Evolutionary conservation across 352 stramenopile genomes (phyloP), one percentile per base, ranked within the genome.

Genomic region (Phytophthora brassicae): DNA sequence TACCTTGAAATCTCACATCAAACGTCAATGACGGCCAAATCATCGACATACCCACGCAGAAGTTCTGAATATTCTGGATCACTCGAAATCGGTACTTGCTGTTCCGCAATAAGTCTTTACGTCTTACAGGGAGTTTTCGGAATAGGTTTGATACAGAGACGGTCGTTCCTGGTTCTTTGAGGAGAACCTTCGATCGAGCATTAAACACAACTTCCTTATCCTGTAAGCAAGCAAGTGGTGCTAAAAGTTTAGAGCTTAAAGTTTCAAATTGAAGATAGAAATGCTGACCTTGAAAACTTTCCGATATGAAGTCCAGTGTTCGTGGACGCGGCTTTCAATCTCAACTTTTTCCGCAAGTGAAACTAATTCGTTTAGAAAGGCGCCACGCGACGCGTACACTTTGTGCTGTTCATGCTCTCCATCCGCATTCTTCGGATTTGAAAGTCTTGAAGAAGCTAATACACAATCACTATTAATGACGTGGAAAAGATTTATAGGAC

Each of bases 1-100:
- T 60, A 76, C 79, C 59, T 63, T 81, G 31, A 66, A 81, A 86
- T 26, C 64, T 70, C 17, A 90, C 50, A 17, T 85, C 66, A 52
- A 92, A 75, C 11, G 84, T 69, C 7, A 92, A 39, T 2, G 64
- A 76, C n/a, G 79, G 81, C 79, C 83, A 91, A 13, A 94, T 86
- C 68, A 95, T 73, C 0, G 82, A 86, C 28, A 90, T 72, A 16
- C 68, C 82, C 9, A 67, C 47, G 31, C 76, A 85, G 42, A 91
- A 82, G 16, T 44, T 64, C 22, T 74, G 70, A 14, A 94, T 75
- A 29, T 56, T 61, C 22, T 70, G 71, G 8, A 70, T 62, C 13
- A 88, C 52, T 56, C 67, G 72, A 9, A 42, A 20, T 46, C 60
- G 74, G n/a, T 79, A 38, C 17, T 72, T 73, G 0, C 16, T 17